Percentiles rank a stretch among this genome's conserved stretches.
Conservation (phyloP, 768 basidiomycete genomes). For the Cubamyces lactineus region DNA sequence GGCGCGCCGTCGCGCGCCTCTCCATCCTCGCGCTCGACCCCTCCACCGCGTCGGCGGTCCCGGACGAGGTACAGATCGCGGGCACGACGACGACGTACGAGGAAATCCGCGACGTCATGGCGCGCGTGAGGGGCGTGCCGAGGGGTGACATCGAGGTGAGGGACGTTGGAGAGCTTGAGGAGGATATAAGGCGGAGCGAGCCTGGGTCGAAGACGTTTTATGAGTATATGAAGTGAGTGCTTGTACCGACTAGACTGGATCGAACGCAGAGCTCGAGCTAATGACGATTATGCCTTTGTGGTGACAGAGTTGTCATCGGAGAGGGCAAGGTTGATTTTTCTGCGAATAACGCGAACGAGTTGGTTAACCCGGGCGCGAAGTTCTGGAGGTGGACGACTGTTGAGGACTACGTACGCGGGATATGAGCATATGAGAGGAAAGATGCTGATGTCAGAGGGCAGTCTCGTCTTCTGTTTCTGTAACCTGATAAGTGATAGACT, state of each 20-base stretch:
- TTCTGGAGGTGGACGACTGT: constrained; percentile 30
- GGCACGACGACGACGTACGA: constrained; percentile 21
- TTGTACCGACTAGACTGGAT: no score
- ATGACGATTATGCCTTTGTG: neutral
- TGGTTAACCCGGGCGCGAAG: constrained; percentile 27
- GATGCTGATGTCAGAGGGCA: no score
- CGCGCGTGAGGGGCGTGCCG: constrained; percentile 18
- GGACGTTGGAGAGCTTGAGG: constrained; percentile 19
- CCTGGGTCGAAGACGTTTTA: neutral
- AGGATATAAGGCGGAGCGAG: constrained; percentile 5
- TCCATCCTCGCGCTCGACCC: constrained; percentile 25
- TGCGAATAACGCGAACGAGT: constrained; percentile 23
- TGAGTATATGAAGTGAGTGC: constrained; percentile 20
- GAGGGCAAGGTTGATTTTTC: constrained; percentile 29
- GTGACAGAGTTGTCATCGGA: constrained; percentile 21
- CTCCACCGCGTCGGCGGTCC: constrained; percentile 18
- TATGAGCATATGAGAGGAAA: neutral
- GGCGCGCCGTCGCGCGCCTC: constrained; percentile 23
- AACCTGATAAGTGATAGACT: no score
- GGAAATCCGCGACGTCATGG: constrained; percentile 14
- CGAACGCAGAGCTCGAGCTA: neutral
- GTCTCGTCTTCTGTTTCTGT: no score
- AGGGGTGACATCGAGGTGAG: constrained; percentile 18
- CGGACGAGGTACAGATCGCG: constrained; percentile 28
- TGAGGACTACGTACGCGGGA: constrained; percentile 13